phyloP scores from a whole-genome alignment of 495 filamentous ascomycete species.

The Aspergillus coremiiformis region DNA sequence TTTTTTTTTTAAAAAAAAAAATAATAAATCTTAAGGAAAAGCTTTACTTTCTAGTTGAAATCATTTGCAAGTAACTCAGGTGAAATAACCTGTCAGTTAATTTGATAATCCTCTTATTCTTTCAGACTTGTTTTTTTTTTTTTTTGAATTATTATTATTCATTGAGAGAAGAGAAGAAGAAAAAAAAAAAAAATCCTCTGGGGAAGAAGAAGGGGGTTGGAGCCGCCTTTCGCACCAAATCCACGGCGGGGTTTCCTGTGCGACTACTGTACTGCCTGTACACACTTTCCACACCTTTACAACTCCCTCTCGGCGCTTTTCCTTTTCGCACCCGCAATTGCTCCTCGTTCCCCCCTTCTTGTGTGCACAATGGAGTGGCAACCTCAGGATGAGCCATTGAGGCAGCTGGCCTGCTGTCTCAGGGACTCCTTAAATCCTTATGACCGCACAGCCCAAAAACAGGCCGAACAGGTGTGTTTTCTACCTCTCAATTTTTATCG shows the following conservation, averaged over 20 bases:
- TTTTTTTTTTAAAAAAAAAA: neutral
- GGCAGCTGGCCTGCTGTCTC: slow-evolving; percentile 81
- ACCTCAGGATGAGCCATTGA: slow-evolving; percentile 76
- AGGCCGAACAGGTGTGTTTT: slow-evolving; percentile 51
- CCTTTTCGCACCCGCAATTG: neutral
- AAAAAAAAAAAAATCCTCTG: neutral
- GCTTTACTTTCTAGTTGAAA: no score
- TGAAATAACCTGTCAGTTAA: no score
- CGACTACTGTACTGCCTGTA: neutral
- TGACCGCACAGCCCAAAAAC: slow-evolving; percentile 69
- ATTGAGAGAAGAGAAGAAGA: no score
- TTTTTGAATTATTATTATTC: neutral
- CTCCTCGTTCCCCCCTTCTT: slow-evolving; percentile 4
- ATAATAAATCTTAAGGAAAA: no score
- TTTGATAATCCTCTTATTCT: neutral
- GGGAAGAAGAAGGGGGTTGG: neutral
- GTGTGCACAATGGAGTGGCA: slow-evolving; percentile 75
- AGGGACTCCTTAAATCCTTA: slow-evolving; percentile 84
- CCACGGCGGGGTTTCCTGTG: slow-evolving; percentile 4
- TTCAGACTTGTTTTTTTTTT: neutral
- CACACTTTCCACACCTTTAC: neutral
- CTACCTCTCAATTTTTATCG: slow-evolving; percentile 11
- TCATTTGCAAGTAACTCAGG: no score
- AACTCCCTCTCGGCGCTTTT: slow-evolving; percentile 3
- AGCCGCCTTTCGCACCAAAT: neutral